Base-by-base conservation (phyloP, 441 rosid genomes). In the Populus tomentosa region DNA sequence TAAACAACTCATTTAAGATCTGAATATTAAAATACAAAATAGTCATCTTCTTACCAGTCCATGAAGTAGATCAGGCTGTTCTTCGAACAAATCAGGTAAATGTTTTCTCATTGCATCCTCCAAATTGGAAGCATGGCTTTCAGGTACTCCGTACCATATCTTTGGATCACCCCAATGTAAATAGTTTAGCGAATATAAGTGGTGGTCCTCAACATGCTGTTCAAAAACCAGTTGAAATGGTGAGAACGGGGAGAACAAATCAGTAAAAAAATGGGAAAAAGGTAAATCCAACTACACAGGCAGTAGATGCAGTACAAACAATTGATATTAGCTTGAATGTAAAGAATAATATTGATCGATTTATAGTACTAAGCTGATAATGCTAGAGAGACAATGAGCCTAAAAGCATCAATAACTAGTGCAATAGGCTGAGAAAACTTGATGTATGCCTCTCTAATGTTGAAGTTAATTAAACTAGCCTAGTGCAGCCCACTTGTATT, bases 181-280 rank as follows among this genome's bases (percentile, higher is more conserved):
- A 80, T 92, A 93, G 85, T 95, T 95, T 69, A 95, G 84, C 62
- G 99, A 95, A 87, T 92, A 95, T 6, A 95, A 90, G 82, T 93
- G 97, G 79, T 95, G 98, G 81, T 95, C 99, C 85, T 95, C 99
- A 69, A 95, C 99, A 84, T 95, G 99, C 99, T 95, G 90, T 73
- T 80, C 14, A 26, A 80, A 84, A 69, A 38, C 18, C 61, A 72
- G 40, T n/a, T 20, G 24, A 33, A 63, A 66, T 59, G 66, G 76
- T 10, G 16, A 65, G 66, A 20, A 82, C 1, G 28, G 65, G 26
- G 21, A n/a, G 69, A 71, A 70, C 10, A 50, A 33, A 70, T 77
- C 70, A 74, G 63, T 65, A 32, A 62, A 67, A 36, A 73, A 72
- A 2, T 8, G 59, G 32, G 5, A 28, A 11, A 65, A 75, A 53